phyloP scores from a whole-genome alignment of 1,284 basidiomycete genomes.

The Boletus smithii region DNA sequence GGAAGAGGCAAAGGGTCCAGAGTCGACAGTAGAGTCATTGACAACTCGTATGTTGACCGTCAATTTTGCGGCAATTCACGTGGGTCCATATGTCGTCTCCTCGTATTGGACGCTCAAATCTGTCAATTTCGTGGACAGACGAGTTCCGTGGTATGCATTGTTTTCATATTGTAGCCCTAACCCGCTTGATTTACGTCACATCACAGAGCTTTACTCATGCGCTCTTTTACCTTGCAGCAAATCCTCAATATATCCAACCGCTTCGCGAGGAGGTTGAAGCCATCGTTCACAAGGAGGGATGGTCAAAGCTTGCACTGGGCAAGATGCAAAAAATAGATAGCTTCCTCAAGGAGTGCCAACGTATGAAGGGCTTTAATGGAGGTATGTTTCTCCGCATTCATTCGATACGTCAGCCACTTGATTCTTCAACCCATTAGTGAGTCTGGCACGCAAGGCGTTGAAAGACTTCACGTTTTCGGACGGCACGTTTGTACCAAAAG shows the following conservation, averaged over 20 bases:
- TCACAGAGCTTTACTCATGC: conserved; percentile 34
- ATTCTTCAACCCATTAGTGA: conserved; percentile 21
- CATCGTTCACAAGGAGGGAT: conserved; percentile 38
- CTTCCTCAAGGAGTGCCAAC: conserved; percentile 43
- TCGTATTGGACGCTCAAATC: neutral
- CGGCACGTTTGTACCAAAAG: conserved; percentile 40
- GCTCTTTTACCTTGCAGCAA: conserved; percentile 36
- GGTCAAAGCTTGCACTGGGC: conserved; percentile 40
- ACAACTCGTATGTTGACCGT: conserved; percentile 33
- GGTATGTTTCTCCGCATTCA: conserved; percentile 20
- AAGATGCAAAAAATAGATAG: conserved; percentile 47
- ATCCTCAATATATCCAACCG: conserved; percentile 37
- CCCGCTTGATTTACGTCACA: no score
- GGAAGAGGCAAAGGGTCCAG: conserved; percentile 35
- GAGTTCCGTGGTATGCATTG: conserved; percentile 12
- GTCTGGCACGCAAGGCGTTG: conserved; percentile 33
- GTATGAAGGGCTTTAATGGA: conserved; percentile 30
- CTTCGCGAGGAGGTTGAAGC: conserved; percentile 44
- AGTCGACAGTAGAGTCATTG: conserved; percentile 31
- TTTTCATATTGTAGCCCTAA: no score
- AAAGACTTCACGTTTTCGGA: conserved; percentile 41
- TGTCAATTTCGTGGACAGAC: conserved; percentile 6
- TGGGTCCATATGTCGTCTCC: neutral
- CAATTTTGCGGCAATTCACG: conserved; percentile 41
- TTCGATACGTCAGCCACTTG: neutral